phyloP scores from a whole-genome alignment of 371 early-diverging fungal species.

The Phascolomyces articulosus region DNA sequence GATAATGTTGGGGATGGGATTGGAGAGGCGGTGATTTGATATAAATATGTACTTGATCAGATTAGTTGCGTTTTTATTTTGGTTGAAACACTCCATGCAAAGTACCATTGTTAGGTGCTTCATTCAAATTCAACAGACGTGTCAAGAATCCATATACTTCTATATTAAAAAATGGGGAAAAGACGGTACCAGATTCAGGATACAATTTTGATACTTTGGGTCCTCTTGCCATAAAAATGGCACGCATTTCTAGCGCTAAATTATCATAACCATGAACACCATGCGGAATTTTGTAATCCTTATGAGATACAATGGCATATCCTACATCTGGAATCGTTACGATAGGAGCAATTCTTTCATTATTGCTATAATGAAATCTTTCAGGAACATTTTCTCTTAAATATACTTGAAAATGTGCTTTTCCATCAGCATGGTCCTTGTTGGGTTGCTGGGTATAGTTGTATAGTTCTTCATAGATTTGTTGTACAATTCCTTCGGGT shows the following conservation, averaged over 20 bases:
- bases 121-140: constrained; percentile 60
- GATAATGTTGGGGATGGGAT: no score
- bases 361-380: constrained; percentile 61
- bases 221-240: constrained; percentile 85
- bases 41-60: background rate
- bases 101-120: constrained; percentile 80
- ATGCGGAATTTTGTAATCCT: constrained; percentile 36
- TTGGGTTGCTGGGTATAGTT: constrained; percentile 28
- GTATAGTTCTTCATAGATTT: constrained; percentile 30
- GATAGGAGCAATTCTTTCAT: constrained; percentile 75
- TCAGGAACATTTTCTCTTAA: constrained; percentile 68
- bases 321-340: constrained; percentile 73
- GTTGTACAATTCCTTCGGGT: constrained; percentile 28
- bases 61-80: background rate
- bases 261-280: constrained; percentile 93
- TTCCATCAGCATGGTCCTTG: constrained; percentile 22
- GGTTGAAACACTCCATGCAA: constrained; percentile 1
- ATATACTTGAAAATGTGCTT: constrained; percentile 67
- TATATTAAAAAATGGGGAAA: constrained; percentile 71
- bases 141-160: constrained; percentile 77
- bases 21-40: no score
- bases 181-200: constrained; percentile 23
- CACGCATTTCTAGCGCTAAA: constrained; percentile 78
- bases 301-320: constrained; percentile 53
- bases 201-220: constrained; percentile 59